Base-by-base conservation (phyloP, 345 rosid genomes). In the Lepidium aucheri region DNA sequence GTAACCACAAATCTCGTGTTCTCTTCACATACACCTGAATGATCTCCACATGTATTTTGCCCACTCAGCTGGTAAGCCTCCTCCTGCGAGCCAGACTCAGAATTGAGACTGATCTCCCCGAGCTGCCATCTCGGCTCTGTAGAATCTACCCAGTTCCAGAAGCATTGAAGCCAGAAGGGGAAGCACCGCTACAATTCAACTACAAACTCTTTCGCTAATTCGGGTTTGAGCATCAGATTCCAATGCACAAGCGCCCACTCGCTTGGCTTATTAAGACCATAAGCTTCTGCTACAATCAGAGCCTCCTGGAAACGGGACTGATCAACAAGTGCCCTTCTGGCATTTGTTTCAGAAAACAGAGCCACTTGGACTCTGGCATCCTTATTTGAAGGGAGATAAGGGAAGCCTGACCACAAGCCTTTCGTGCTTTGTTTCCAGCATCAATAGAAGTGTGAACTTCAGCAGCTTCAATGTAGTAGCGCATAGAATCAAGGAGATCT, bases 231-330 rank as follows among this genome's bases (percentile, higher is more conserved):
- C 96, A 94, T 94, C 83, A 81, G 92, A 74, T 82, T 86, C 99
- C 99, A 94, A 53, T 90, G 96, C 18, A 86, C 96, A 18, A 81
- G 79, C 5, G 92, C 96, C 99, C 99, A 94, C 71, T 94, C 97
- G 35, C 86, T 80, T 15, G 99, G 89, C 78, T 90, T 97, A 68
- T 94, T 94, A 65, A 94, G 96, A 69, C 85, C 76, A 51, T 94
- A 94, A 33, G 99, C 99, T 77, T 94, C 99, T 33, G 99, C 99
- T 67, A 94, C 97, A 15, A 90, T 88, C 60, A 94, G 64, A 57
- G 99, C 96, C 82, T 94, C 99, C 61, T 82, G 99, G 79, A 94
- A 94, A 38, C 83, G 89, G 18, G 91, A 84, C 76, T 90, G 99
- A 70, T 88, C 97, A 42, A 91, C 99, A 50, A 90, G 63, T 34